Percentiles rank a stretch among this genome's conserved stretches.
Evolutionary conservation across 2,329 filamentous ascomycete species (phyloP).

Genomic region (Drechslerella coelobrocha): DNA sequence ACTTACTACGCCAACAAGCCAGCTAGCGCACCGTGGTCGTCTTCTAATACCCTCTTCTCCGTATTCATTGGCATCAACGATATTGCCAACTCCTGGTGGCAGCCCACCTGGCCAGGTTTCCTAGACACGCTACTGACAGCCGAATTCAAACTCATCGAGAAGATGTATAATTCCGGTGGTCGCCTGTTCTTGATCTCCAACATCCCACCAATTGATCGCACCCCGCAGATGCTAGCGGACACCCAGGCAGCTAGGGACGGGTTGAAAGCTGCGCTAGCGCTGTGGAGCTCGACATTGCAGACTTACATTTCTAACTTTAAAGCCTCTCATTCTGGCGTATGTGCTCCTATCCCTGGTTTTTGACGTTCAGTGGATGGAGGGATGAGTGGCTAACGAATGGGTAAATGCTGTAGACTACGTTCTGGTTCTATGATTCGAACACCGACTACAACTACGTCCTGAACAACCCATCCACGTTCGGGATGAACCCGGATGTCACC

Average conservation of each 20-base stretch:
- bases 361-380: no score
- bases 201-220: constrained; percentile 58
- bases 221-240: constrained; percentile 40
- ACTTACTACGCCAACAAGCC: constrained; percentile 60
- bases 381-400: neutral
- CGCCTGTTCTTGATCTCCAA: constrained; percentile 63
- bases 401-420: constrained; percentile 29
- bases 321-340: constrained; percentile 36
- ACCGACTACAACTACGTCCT: constrained; percentile 36
- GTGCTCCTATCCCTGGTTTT: neutral
- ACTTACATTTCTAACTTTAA: constrained; percentile 47
- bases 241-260: constrained; percentile 16
- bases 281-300: constrained; percentile 39
- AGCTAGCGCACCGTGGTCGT: constrained; percentile 58
- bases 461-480: constrained; percentile 24
- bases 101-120: constrained; percentile 35
- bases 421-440: constrained; percentile 44
- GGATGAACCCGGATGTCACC: constrained; percentile 38
- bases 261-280: constrained; percentile 27
- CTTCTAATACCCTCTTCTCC: constrained; percentile 60
- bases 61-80: constrained; percentile 67
- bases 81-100: constrained; percentile 62
- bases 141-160: constrained; percentile 59
- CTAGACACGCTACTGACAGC: constrained; percentile 53
- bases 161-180: constrained; percentile 61